A percentile compares a stretch with the other conserved stretches of the same genome.
Conservation (phyloP, 768 basidiomycete species). For the Suillus hirtellus region DNA sequence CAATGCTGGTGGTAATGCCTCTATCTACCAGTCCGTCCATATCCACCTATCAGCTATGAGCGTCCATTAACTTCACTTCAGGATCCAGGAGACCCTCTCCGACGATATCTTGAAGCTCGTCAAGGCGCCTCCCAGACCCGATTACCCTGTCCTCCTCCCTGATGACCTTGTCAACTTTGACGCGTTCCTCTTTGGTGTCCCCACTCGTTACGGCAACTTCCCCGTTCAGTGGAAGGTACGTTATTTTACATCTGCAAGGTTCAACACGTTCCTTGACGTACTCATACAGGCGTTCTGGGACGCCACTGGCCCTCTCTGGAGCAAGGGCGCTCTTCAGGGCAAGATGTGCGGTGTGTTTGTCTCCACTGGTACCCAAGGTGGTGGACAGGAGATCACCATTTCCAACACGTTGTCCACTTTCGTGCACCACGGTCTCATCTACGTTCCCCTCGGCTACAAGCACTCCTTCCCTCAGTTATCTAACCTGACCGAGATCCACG, state of each 20-base stretch:
- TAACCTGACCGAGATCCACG: constrained; percentile 45
- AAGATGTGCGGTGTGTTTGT: constrained; percentile 51
- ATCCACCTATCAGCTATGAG: background rate
- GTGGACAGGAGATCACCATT: constrained; percentile 47
- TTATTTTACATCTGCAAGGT: background rate
- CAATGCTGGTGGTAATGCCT: constrained; percentile 42
- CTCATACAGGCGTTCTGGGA: constrained; percentile 47
- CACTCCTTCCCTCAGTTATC: constrained; percentile 40
- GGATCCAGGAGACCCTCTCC: constrained; percentile 82
- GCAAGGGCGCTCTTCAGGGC: constrained; percentile 40
- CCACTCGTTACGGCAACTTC: constrained; percentile 47
- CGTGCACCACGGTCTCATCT: constrained; percentile 56
- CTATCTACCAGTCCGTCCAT: constrained; percentile 46
- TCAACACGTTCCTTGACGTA: constrained; percentile 25
- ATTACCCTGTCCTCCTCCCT: constrained; percentile 50
- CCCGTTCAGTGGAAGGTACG: constrained; percentile 60
- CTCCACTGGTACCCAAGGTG: constrained; percentile 46
- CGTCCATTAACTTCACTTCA: constrained; percentile 24
- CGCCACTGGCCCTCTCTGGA: constrained; percentile 48
- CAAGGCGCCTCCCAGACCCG: constrained; percentile 68
- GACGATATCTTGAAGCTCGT: constrained; percentile 67
- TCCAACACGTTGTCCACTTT: constrained; percentile 44
- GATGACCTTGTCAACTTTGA: constrained; percentile 25
- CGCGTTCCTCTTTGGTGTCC: constrained; percentile 46
- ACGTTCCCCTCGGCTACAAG: constrained; percentile 54